Conservation (phyloP, 139 green algal genomes). For the Chlorella sp. region DNA sequence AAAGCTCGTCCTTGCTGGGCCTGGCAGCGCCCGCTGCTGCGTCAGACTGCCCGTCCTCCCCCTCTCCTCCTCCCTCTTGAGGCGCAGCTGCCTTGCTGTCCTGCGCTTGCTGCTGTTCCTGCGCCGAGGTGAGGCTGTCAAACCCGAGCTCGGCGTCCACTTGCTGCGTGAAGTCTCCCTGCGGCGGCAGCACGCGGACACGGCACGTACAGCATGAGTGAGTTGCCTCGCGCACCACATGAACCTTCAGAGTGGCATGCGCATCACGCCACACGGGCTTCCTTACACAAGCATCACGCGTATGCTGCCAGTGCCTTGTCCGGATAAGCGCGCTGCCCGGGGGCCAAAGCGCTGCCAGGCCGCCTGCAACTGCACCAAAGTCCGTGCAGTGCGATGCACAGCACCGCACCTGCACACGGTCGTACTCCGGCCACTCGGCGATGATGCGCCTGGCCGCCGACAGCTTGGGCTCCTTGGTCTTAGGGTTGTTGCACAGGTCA, state of each 20-base stretch:
- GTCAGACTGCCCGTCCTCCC: neutral
- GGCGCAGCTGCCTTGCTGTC: neutral
- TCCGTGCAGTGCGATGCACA: too few species aligned
- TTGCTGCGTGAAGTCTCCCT: neutral
- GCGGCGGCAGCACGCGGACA: too few species aligned
- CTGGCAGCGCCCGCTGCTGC: neutral
- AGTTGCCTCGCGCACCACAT: too few species aligned
- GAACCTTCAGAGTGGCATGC: too few species aligned
- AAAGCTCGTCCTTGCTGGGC: neutral
- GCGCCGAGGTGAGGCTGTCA: neutral
- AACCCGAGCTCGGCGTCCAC: neutral
- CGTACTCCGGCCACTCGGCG: slow-evolving; percentile 78
- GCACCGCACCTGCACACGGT: slow-evolving; percentile 54
- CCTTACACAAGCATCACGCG: too few species aligned
- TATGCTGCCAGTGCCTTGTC: too few species aligned
- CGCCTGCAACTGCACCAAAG: too few species aligned
- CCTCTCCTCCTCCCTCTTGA: neutral
- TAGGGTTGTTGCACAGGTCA: slow-evolving; percentile 99
- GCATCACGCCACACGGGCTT: too few species aligned
- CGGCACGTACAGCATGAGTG: too few species aligned
- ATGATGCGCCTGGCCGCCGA: slow-evolving; percentile 83
- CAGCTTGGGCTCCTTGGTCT: slow-evolving; percentile 99
- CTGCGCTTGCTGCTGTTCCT: neutral
- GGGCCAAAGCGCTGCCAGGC: too few species aligned
- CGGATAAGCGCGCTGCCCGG: too few species aligned